Percentiles rank a stretch among this genome's conserved stretches.
phyloP scores from a whole-genome alignment of 2,329 filamentous ascomycete genomes.

The Pochonia chlamydosporia region DNA sequence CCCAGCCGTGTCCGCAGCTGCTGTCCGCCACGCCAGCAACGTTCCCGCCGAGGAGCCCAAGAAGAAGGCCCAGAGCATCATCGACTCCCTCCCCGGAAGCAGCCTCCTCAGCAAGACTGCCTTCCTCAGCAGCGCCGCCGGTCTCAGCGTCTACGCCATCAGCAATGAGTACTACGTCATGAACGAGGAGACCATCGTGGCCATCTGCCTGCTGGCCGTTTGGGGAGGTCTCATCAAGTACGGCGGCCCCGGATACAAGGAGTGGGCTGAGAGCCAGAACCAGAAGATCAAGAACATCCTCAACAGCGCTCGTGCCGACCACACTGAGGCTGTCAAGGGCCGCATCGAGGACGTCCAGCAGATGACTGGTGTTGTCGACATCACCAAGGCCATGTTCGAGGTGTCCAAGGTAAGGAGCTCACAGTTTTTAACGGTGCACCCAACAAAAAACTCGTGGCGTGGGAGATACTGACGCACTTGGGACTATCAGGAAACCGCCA shows the following conservation, averaged over 20 bases:
- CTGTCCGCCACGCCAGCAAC: constrained; percentile 66
- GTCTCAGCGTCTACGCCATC: constrained; percentile 87
- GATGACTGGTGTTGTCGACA: constrained; percentile 87
- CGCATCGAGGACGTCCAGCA: constrained; percentile 93
- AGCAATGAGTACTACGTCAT: constrained; percentile 99
- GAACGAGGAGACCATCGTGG: constrained; percentile 97
- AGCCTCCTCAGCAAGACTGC: constrained; percentile 92
- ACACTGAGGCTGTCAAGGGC: constrained; percentile 90
- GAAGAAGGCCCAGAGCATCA: constrained; percentile 92
- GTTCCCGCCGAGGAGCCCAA: constrained; percentile 85
- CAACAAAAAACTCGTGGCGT: not conserved
- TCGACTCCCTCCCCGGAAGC: constrained; percentile 89
- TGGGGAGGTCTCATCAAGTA: constrained; percentile 92
- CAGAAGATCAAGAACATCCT: constrained; percentile 93
- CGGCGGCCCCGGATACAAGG: constrained; percentile 83
- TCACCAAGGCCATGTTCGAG: constrained; percentile 95
- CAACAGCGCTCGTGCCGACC: constrained; percentile 88
- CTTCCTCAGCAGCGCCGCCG: constrained; percentile 88
- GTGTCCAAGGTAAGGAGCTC: constrained; percentile 85
- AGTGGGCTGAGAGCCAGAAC: constrained; percentile 86
- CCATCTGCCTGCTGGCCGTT: constrained; percentile 85
- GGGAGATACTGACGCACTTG: not conserved
- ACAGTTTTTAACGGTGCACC: not conserved
- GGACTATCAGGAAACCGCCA: constrained; percentile 75
- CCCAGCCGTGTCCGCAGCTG: constrained; percentile 66